phyloP scores from a whole-genome alignment of 1,284 basidiomycete species.

The Leucoagaricus sp. region DNA sequence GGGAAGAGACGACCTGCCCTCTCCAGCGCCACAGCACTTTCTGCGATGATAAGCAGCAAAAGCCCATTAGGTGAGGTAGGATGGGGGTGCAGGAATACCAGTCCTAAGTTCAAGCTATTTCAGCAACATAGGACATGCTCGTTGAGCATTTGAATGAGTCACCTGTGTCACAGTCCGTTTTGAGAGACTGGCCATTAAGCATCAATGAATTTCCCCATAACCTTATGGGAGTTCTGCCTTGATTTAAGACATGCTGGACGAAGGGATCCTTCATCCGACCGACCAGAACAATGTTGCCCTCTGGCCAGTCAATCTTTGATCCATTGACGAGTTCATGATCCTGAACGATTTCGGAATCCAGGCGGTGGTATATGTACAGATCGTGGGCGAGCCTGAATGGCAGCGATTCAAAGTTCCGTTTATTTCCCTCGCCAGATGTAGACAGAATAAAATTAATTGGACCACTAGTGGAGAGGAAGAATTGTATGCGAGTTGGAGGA shows the following conservation, averaged over 20 bases:
- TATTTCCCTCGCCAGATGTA: slow-evolving; percentile 22
- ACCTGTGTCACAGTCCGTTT: slow-evolving; percentile 4
- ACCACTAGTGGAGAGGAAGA: slow-evolving; percentile 54
- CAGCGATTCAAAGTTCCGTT: slow-evolving; percentile 30
- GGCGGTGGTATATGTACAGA: slow-evolving; percentile 65
- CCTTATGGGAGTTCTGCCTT: slow-evolving; percentile 33
- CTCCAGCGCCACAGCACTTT: slow-evolving; percentile 61
- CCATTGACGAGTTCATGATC: slow-evolving; percentile 41
- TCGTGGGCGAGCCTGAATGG: slow-evolving; percentile 71
- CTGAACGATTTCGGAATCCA: slow-evolving; percentile 63
- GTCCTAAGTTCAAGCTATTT: slow-evolving; percentile 31
- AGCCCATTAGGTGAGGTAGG: slow-evolving; percentile 41
- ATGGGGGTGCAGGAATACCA: slow-evolving; percentile 73
- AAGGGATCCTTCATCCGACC: slow-evolving; percentile 38
- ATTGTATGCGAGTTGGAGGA: slow-evolving; percentile 60
- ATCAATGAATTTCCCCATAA: slow-evolving; percentile 22
- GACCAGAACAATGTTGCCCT: slow-evolving; percentile 63
- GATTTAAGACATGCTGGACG: slow-evolving; percentile 25
- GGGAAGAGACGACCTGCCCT: slow-evolving; percentile 72
- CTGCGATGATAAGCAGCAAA: slow-evolving; percentile 62
- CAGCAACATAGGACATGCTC: neutral
- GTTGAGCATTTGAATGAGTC: neutral
- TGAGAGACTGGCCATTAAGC: slow-evolving; percentile 23
- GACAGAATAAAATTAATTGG: slow-evolving; percentile 60
- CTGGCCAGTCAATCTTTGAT: slow-evolving; percentile 25